Percentiles rank a stretch among this genome's conserved stretches.
These are phyloP conservation scores for Globisporangium barbulae DNA, from an alignment of 352 stramenopile genomes.

Conservation along the genomic window DNA sequence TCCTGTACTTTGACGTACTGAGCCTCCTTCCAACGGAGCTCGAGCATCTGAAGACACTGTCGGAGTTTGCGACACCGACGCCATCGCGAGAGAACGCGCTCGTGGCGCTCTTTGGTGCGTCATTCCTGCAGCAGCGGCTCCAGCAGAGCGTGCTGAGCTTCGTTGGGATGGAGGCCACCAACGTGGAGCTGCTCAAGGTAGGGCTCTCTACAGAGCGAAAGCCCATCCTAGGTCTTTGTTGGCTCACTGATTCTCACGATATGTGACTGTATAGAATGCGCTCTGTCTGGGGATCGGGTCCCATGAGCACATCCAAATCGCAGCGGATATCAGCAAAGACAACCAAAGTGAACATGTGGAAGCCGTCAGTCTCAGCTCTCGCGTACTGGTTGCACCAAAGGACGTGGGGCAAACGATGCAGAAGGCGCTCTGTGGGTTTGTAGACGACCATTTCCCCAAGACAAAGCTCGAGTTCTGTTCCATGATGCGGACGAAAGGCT, in stretches of 20 bases:
- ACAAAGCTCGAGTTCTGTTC: conserved; percentile 7
- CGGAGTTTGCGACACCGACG: conserved; percentile 4
- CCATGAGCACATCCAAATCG: conserved; percentile 12
- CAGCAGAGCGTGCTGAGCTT: conserved; percentile 11
- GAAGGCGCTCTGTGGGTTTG: conserved; percentile 5
- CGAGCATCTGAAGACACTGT: not conserved
- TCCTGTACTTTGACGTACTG: conserved; percentile 34
- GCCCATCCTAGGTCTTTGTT: not conserved
- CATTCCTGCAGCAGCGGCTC: conserved; percentile 10
- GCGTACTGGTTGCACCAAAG: conserved; percentile 7
- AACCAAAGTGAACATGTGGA: conserved; percentile 6
- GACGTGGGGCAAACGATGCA: not conserved
- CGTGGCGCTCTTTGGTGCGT: conserved; percentile 12
- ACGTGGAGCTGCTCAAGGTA: conserved; percentile 26
- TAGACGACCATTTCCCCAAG: not conserved
- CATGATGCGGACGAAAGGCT: not conserved
- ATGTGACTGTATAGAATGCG: conserved; percentile 6
- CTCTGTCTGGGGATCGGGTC: conserved; percentile 22
- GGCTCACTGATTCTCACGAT: not conserved
- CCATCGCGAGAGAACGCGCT: conserved; percentile 10
- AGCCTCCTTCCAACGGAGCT: conserved; percentile 9
- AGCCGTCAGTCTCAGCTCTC: not conserved
- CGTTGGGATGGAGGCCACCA: conserved; percentile 18
- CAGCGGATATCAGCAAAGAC: not conserved
- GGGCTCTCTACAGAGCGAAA: not conserved